Conservation (phyloP, 768 basidiomycete genomes). For the Mycena amicta region DNA sequence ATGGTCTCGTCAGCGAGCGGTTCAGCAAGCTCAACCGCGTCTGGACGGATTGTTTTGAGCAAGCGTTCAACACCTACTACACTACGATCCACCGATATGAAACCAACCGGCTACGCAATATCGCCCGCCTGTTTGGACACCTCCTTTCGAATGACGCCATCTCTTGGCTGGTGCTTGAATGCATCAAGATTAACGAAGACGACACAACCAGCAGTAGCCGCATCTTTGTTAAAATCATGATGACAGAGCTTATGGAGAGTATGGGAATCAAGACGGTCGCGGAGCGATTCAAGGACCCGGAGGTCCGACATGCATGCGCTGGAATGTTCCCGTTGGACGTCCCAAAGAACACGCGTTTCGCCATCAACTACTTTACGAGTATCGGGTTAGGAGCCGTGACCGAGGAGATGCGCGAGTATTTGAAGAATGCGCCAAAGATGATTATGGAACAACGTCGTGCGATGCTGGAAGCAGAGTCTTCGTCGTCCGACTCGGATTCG, state of each 20-base stretch:
- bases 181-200: constrained; percentile 93
- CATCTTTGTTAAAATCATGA: constrained; percentile 97
- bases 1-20: constrained; percentile 93
- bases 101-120: constrained; percentile 96
- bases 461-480: constrained; percentile 71
- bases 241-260: constrained; percentile 92
- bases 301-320: constrained; percentile 68
- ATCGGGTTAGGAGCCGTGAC: constrained; percentile 89
- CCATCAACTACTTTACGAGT: constrained; percentile 98
- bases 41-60: constrained; percentile 90
- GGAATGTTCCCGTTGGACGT: constrained; percentile 96
- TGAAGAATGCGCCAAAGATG: constrained; percentile 92
- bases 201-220: constrained; percentile 95
- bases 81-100: constrained; percentile 98
- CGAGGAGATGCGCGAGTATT: constrained; percentile 94
- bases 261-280: constrained; percentile 88
- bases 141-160: constrained; percentile 83
- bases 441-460: constrained; percentile 95
- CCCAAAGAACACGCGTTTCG: constrained; percentile 94
- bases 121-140: constrained; percentile 96
- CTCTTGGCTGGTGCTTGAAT: constrained; percentile 84
- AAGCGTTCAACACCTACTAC: constrained; percentile 88
- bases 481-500: constrained; percentile 39
- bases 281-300: constrained; percentile 88
- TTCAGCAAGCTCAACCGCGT: constrained; percentile 95